These are phyloP conservation scores for Sporisorium graminicola DNA, from an alignment of 1,284 basidiomycete species.

Conservation along the genomic window DNA sequence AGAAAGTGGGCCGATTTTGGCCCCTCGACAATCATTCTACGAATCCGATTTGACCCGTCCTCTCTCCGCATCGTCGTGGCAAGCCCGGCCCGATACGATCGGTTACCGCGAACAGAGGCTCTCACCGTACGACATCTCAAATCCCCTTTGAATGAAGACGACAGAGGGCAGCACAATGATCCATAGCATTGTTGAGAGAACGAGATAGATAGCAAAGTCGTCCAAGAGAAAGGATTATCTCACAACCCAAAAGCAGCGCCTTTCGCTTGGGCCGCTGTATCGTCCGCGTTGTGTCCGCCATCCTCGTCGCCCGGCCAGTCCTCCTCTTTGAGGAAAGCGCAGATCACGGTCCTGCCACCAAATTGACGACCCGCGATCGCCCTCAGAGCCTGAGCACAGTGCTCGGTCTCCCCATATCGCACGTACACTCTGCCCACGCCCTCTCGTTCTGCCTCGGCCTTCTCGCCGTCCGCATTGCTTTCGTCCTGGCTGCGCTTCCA, in stretches of 20 bases:
- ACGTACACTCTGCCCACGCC: slow-evolving; percentile 96
- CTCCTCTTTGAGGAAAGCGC: slow-evolving; percentile 69
- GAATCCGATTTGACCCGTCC: slow-evolving; percentile 7
- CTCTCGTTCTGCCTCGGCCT: slow-evolving; percentile 77
- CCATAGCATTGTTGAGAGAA: neutral
- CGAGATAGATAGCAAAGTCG: neutral
- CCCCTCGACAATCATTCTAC: neutral
- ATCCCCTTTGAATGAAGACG: neutral
- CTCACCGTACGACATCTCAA: no score
- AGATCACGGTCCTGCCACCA: slow-evolving; percentile 84
- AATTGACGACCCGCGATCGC: slow-evolving; percentile 90
- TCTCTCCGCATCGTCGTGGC: neutral
- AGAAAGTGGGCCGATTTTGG: slow-evolving; percentile 29
- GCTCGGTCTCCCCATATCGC: slow-evolving; percentile 77
- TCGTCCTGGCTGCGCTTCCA: slow-evolving; percentile 55
- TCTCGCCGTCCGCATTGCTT: slow-evolving; percentile 73
- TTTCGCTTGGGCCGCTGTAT: slow-evolving; percentile 54
- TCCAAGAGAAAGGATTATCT: neutral
- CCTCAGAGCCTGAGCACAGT: slow-evolving; percentile 81
- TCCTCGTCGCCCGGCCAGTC: slow-evolving; percentile 66
- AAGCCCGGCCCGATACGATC: neutral
- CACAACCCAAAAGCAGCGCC: slow-evolving; percentile 33
- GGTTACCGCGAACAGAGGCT: no score
- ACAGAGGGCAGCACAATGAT: neutral
- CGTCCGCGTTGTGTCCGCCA: slow-evolving; percentile 57